These are phyloP conservation scores for Brettanomyces naardenensis DNA, from an alignment of 805 yeast species.

Conservation along the genomic window DNA sequence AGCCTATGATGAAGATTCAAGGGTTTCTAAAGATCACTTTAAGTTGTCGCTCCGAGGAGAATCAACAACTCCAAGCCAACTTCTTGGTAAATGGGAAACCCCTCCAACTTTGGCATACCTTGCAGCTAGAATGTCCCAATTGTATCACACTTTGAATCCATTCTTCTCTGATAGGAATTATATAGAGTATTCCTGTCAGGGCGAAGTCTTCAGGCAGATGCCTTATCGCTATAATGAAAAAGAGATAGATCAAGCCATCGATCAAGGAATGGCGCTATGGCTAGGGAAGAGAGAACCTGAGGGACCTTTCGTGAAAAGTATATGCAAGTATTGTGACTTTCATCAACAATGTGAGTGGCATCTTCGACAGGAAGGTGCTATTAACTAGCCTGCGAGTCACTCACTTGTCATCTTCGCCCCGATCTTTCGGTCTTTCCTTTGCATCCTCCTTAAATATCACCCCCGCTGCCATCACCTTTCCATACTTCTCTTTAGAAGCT, in stretches of 20 bases:
- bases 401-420: not conserved
- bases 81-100: slow-evolving; percentile 34
- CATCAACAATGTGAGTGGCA: slow-evolving; percentile 35
- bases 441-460: not conserved
- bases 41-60: not conserved
- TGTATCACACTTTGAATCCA: slow-evolving; percentile 28
- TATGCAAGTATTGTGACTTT: slow-evolving; percentile 53
- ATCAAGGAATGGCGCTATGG: slow-evolving; percentile 44
- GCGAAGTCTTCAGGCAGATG: slow-evolving; percentile 33
- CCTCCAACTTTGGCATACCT: slow-evolving; percentile 52
- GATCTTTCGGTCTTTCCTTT: not conserved
- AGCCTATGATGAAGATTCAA: slow-evolving; percentile 27
- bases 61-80: not conserved
- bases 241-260: slow-evolving; percentile 23
- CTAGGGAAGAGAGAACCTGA: slow-evolving; percentile 45
- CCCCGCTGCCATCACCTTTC: slow-evolving; percentile 2
- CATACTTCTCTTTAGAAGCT: slow-evolving; percentile 1
- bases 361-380: slow-evolving; percentile 6
- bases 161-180: slow-evolving; percentile 30
- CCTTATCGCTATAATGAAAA: slow-evolving; percentile 30
- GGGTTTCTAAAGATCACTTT: not conserved
- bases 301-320: slow-evolving; percentile 30
- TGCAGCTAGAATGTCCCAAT: slow-evolving; percentile 46
- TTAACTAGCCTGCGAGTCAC: not conserved
- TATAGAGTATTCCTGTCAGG: slow-evolving; percentile 47